phyloP scores from a whole-genome alignment of 441 rosid genomes.

The Jatropha podagrica region DNA sequence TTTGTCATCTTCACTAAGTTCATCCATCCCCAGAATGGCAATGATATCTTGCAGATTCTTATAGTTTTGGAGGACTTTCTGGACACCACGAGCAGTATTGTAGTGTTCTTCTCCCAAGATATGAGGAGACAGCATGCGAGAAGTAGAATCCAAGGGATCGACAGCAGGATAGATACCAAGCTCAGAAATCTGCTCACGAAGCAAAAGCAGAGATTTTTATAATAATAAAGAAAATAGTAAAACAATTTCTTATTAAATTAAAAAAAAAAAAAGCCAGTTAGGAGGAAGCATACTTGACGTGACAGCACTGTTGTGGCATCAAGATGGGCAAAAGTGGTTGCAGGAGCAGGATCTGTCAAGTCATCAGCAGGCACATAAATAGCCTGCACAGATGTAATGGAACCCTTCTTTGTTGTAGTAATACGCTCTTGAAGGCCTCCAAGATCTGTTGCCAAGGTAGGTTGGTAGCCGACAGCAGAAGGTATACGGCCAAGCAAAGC shows the following conservation, averaged over 20 bases:
- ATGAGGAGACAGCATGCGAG: constrained; percentile 97
- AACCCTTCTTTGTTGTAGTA: constrained; percentile 97
- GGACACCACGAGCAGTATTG: constrained; percentile 96
- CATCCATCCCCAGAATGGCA: constrained; percentile 98
- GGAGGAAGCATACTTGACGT: constrained; percentile 56
- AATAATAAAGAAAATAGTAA: not conserved
- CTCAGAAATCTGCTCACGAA: constrained; percentile 69
- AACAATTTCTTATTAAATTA: not conserved
- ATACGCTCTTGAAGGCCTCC: constrained; percentile 99
- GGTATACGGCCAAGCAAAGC: constrained; percentile 99
- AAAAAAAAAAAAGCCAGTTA: not conserved
- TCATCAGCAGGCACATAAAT: constrained; percentile 99
- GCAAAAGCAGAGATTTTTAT: not conserved
- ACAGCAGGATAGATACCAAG: constrained; percentile 98
- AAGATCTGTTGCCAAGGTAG: constrained; percentile 97
- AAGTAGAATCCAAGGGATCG: constrained; percentile 95
- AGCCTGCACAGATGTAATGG: constrained; percentile 97
- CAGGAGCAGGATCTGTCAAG: constrained; percentile 99
- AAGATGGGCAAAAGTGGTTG: constrained; percentile 97
- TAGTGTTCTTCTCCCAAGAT: constrained; percentile 94
- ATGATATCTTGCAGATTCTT: constrained; percentile 97
- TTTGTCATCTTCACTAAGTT: constrained; percentile 98
- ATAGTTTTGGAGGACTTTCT: constrained; percentile 95
- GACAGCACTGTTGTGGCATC: constrained; percentile 98
- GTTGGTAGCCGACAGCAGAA: constrained; percentile 99